Conservation (phyloP, 2,329 filamentous ascomycete species). For the Zarea fungicola region DNA sequence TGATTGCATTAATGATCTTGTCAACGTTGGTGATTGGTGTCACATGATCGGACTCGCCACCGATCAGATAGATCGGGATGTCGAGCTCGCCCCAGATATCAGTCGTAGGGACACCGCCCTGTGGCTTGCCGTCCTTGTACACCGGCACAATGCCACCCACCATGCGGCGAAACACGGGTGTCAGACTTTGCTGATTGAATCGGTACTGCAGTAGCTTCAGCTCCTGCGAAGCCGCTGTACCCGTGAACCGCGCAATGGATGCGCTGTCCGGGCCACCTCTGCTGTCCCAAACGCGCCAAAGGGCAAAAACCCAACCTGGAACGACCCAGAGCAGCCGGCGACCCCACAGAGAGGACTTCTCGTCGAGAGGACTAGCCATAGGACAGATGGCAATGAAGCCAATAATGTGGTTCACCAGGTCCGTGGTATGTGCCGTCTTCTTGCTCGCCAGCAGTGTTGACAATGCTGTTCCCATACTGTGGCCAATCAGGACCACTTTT, state of each 20-base stretch:
- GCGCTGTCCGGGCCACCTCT: constrained; percentile 71
- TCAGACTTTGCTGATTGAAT: constrained; percentile 79
- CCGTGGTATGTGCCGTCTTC: constrained; percentile 37
- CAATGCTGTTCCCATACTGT: constrained; percentile 85
- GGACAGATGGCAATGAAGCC: constrained; percentile 82
- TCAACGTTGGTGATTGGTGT: constrained; percentile 67
- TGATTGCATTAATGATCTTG: constrained; percentile 52
- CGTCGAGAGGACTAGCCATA: constrained; percentile 56
- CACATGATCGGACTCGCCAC: constrained; percentile 69
- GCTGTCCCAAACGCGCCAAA: constrained; percentile 73
- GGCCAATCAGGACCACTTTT: constrained; percentile 73
- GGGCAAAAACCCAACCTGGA: constrained; percentile 67
- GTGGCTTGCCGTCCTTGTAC: constrained; percentile 46
- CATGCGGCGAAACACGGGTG: constrained; percentile 78
- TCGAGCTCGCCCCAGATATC: constrained; percentile 67
- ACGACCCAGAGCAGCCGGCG: constrained; percentile 60
- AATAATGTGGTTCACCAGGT: constrained; percentile 59
- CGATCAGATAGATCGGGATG: constrained; percentile 72
- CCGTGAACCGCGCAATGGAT: constrained; percentile 76
- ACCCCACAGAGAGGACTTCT: constrained; percentile 38
- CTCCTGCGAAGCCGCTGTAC: constrained; percentile 58
- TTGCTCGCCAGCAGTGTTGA: constrained; percentile 61
- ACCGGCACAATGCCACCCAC: constrained; percentile 63
- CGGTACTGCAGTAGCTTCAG: constrained; percentile 62
- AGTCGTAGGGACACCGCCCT: constrained; percentile 62